Evolutionary conservation across 257 asterid species (phyloP).

Genomic region (Solanum sejunctum): DNA sequence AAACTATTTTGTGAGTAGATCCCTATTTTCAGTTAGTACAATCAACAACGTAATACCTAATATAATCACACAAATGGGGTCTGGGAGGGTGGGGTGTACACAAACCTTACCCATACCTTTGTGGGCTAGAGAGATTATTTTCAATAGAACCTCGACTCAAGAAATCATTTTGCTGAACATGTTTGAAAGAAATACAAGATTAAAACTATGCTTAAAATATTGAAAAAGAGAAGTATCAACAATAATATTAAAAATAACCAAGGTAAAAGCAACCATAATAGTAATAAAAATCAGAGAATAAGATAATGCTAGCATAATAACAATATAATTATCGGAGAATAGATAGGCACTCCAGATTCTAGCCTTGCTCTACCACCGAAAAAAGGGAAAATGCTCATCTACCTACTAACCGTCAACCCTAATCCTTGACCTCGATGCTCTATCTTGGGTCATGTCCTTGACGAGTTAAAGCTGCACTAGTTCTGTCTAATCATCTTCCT

Average conservation of each 20-base stretch:
- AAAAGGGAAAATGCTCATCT: not conserved
- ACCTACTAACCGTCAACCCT: not conserved
- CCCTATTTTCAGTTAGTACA: not conserved
- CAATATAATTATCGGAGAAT: too few relatives aligned
- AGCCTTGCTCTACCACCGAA: too few relatives aligned
- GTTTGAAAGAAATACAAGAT: not conserved
- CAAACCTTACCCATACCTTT: not conserved
- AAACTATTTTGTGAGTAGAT: not conserved
- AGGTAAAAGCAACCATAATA: not conserved
- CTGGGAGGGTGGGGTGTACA: not conserved
- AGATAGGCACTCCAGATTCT: not conserved
- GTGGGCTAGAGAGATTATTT: not conserved
- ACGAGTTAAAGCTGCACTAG: not conserved
- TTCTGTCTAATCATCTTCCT: not conserved
- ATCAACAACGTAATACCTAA: not conserved
- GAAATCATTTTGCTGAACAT: not conserved
- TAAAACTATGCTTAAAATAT: not conserved
- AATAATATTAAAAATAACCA: not conserved
- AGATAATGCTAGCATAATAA: not conserved
- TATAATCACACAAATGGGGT: not conserved
- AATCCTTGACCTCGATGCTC: not conserved
- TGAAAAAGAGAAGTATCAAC: not conserved
- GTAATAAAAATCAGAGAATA: not conserved
- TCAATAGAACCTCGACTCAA: not conserved
- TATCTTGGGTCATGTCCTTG: not conserved